A percentile compares a stretch with the other conserved stretches of the same genome.
Conservation (phyloP, 495 filamentous ascomycete species). For the Tuber calosporum region DNA sequence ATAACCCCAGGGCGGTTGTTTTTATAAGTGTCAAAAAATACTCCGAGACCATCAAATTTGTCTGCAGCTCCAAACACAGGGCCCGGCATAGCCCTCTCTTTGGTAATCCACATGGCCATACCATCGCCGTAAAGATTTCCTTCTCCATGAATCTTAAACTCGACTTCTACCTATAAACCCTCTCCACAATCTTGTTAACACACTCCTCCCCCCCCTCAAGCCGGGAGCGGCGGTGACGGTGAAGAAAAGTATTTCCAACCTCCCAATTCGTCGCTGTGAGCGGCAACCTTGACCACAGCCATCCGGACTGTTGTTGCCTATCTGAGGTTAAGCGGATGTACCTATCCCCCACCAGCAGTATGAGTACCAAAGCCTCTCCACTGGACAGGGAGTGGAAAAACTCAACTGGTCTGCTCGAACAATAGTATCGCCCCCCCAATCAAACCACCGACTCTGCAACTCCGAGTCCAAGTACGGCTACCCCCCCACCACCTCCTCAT, state of each 20-base stretch:
- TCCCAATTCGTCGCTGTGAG: conserved; percentile 99
- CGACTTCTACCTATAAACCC: conserved; percentile 67
- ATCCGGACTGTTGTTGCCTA: conserved; percentile 79
- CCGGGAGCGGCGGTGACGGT: conserved; percentile 16
- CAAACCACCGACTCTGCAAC: conserved; percentile 98
- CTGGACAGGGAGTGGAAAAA: conserved; percentile 1
- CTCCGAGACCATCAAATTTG: conserved; percentile 85
- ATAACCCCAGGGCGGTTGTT: conserved; percentile 93
- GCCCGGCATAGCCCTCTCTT: conserved; percentile 72
- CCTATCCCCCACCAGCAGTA: conserved; percentile 44
- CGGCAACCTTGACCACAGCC: conserved; percentile 87
- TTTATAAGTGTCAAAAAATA: conserved; percentile 99
- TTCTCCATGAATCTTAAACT: conserved; percentile 80
- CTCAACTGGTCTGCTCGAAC: conserved; percentile 82
- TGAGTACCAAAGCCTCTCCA: neutral
- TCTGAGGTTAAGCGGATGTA: conserved; percentile 91
- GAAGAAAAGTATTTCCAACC: conserved; percentile 46
- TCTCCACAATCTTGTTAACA: conserved; percentile 7
- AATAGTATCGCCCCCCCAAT: conserved; percentile 95
- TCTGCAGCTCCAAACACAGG: conserved; percentile 85
- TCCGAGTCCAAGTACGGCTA: conserved; percentile 96
- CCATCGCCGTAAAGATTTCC: conserved; percentile 92
- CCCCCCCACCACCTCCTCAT: conserved; percentile 27
- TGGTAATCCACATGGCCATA: conserved; percentile 97
- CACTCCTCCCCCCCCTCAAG: neutral